phyloP scores from a whole-genome alignment of 225 moss, liverwort and hornwort species.

The Pseudisothecium myosuroides region DNA sequence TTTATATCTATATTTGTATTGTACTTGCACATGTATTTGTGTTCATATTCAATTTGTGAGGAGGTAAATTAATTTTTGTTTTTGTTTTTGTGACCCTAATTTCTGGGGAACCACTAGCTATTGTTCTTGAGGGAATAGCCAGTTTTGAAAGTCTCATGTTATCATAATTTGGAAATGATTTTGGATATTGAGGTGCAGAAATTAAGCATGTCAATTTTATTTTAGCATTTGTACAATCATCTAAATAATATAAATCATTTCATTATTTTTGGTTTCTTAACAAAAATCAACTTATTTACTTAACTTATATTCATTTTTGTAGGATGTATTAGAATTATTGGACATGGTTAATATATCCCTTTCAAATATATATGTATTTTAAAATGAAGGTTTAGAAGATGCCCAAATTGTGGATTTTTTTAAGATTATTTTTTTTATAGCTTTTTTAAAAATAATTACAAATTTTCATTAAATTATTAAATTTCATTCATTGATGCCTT shows the following conservation, averaged over 20 bases:
- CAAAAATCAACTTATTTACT: neutral
- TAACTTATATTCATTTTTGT: no score
- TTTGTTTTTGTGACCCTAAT: fast-evolving
- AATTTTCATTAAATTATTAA: neutral
- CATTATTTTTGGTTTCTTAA: neutral
- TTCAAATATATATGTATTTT: neutral
- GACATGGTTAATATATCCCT: no score
- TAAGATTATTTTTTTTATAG: neutral
- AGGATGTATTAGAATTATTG: fast-evolving
- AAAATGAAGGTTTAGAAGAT: neutral
- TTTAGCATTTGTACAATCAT: neutral
- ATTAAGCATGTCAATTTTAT: neutral
- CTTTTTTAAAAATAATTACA: fast-evolving
- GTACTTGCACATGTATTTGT: neutral
- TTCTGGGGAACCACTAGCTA: fast-evolving
- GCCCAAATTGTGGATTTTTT: neutral
- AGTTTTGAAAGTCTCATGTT: neutral
- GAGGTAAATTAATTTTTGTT: neutral
- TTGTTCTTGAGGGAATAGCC: neutral
- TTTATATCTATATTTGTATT: neutral
- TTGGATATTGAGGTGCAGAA: neutral
- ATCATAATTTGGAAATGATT: neutral
- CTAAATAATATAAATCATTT: neutral
- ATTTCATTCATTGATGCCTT: no score
- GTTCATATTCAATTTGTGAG: neutral